These are phyloP conservation scores for Silene latifolia DNA, from an alignment of 148 eudicot genomes.

Conservation along the genomic window DNA sequence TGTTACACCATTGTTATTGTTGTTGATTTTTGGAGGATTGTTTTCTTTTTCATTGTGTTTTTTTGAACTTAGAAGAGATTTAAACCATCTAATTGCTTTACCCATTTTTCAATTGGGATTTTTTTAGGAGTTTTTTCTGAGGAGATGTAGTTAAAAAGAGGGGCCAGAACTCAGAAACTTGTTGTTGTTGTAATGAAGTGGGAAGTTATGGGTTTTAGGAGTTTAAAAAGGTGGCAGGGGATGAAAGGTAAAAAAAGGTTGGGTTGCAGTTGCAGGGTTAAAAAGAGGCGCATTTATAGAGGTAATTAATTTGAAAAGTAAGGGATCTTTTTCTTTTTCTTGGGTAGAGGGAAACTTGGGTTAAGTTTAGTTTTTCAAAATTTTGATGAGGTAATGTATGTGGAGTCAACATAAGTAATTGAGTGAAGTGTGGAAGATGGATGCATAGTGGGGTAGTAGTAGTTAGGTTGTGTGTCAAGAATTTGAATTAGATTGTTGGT, in stretches of 20 bases:
- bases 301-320: slow-evolving; percentile 1
- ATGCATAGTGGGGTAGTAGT: not conserved
- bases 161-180: not conserved
- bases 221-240: not conserved
- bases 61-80: slow-evolving; percentile 67
- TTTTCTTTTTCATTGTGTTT: slow-evolving; percentile 48
- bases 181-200: not conserved
- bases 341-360: not conserved
- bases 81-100: slow-evolving; percentile 76
- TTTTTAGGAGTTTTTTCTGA: not conserved
- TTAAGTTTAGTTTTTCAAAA: not conserved
- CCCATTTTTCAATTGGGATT: slow-evolving; percentile 45
- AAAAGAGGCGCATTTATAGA: not conserved
- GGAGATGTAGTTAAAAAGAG: not conserved
- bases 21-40: not conserved
- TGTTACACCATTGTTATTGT: slow-evolving; percentile 6
- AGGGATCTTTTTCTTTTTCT: not conserved
- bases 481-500: not conserved
- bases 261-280: not conserved
- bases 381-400: not conserved
- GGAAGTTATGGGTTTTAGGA: not conserved
- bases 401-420: not conserved
- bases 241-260: not conserved
- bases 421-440: not conserved
- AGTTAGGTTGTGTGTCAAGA: not conserved